Evolutionary conservation across 495 filamentous ascomycete species (phyloP).

Genomic region (Talaromyces proteolyticus): DNA sequence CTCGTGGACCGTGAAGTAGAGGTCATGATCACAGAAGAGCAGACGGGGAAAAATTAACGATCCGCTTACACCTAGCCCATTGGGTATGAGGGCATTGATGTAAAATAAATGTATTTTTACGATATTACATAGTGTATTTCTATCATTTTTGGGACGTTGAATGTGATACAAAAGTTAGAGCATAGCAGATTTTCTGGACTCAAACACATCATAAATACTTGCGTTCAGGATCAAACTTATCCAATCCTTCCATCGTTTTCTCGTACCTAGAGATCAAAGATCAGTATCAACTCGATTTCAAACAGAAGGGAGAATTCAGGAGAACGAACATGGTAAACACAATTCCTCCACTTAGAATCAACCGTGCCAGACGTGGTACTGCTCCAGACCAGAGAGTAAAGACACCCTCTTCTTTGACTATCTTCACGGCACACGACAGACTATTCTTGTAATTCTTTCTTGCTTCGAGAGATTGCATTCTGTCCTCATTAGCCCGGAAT

Average conservation of each 20-base stretch:
- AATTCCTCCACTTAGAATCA: slow-evolving; percentile 90
- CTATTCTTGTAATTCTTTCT: slow-evolving; percentile 80
- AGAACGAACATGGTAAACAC: slow-evolving; percentile 84
- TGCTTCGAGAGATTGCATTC: slow-evolving; percentile 97
- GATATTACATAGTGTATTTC: slow-evolving; percentile 8
- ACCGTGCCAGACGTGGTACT: slow-evolving; percentile 71
- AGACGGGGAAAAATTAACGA: slow-evolving; percentile 14
- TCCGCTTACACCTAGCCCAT: too few relatives aligned
- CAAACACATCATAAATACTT: slow-evolving; percentile 61
- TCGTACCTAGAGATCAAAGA: slow-evolving; percentile 61
- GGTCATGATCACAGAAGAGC: slow-evolving; percentile 48
- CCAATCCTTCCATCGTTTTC: slow-evolving; percentile 88
- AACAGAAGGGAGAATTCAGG: not conserved
- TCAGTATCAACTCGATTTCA: slow-evolving; percentile 5
- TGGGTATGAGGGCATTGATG: not conserved
- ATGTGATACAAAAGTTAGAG: too few relatives aligned
- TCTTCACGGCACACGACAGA: slow-evolving; percentile 73
- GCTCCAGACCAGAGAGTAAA: slow-evolving; percentile 94
- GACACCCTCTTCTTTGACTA: slow-evolving; percentile 85
- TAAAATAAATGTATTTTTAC: not conserved
- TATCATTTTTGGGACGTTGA: not conserved
- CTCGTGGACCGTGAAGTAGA: slow-evolving; percentile 71
- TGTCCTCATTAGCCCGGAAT: slow-evolving; percentile 15
- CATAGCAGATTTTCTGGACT: too few relatives aligned
- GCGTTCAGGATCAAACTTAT: slow-evolving; percentile 73